Evolutionary conservation across 805 yeast species (phyloP).

Genomic region (Cyberlindnera misumaiensis): DNA sequence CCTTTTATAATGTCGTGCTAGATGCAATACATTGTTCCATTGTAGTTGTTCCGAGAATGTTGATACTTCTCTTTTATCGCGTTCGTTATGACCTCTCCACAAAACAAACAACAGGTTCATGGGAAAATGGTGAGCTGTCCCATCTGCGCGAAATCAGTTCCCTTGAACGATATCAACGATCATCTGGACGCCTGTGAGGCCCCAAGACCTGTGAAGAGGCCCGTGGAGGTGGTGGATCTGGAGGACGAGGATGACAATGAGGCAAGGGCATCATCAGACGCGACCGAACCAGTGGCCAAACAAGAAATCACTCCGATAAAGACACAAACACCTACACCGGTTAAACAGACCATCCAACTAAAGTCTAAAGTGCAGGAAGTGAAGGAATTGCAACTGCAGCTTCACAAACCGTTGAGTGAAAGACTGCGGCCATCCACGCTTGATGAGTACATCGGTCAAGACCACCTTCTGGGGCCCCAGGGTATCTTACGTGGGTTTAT

Average conservation of each 20-base stretch:
- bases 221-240: constrained; percentile 11
- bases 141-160: constrained; percentile 16
- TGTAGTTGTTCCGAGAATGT: background rate
- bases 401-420: constrained; percentile 56
- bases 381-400: constrained; percentile 10
- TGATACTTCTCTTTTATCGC: background rate
- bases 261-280: background rate
- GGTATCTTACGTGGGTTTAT: constrained; percentile 67
- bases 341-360: no score
- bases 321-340: no score
- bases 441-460: constrained; percentile 77
- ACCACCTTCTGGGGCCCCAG: constrained; percentile 56
- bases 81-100: background rate
- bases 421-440: constrained; percentile 70
- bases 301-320: no score
- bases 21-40: background rate
- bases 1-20: no score
- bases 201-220: background rate
- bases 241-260: constrained; percentile 8
- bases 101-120: background rate
- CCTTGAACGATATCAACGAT: constrained; percentile 15
- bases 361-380: constrained; percentile 2
- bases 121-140: constrained; percentile 22
- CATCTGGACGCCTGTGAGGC: constrained; percentile 21
- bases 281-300: background rate